Conservation (phyloP, 139 green algal species). For the Picochlorum sp. region DNA sequence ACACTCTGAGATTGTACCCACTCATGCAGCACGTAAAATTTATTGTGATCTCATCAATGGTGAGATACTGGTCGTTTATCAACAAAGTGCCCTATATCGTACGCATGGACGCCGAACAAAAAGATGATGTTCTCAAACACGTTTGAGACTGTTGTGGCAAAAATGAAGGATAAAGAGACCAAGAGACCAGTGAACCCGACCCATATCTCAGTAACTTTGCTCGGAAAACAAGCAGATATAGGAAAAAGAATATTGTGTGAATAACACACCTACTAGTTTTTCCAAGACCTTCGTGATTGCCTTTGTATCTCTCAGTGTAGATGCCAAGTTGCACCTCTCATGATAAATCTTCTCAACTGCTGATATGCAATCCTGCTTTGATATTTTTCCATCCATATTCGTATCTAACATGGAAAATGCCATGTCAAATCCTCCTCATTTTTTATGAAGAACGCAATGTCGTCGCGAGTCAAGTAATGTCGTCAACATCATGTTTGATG, state of each 20-base stretch:
- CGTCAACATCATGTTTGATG: constrained; percentile 35
- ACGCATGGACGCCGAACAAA: constrained; percentile 66
- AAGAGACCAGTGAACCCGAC: not conserved
- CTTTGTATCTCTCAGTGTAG: constrained; percentile 59
- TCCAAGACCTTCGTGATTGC: constrained; percentile 33
- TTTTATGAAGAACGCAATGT: constrained; percentile 47
- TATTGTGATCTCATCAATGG: constrained; percentile 12
- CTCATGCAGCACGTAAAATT: constrained; percentile 9
- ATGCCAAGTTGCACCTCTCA: constrained; percentile 60
- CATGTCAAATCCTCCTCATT: constrained; percentile 30
- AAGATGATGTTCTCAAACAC: constrained; percentile 59
- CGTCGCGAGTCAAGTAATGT: constrained; percentile 33
- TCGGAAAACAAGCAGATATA: not conserved
- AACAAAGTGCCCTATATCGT: constrained; percentile 51
- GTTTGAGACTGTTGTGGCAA: constrained; percentile 43
- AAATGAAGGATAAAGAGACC: constrained; percentile 34
- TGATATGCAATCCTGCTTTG: constrained; percentile 21
- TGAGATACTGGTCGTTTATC: constrained; percentile 11
- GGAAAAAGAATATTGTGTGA: constrained; percentile 9
- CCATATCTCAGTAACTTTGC: not conserved
- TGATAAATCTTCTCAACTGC: constrained; percentile 23
- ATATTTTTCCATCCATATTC: constrained; percentile 38
- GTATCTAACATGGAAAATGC: constrained; percentile 53
- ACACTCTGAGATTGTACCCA: not conserved
- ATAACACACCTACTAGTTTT: constrained; percentile 42